phyloP scores from a whole-genome alignment of 225 moss, liverwort and hornwort genomes.

The Pleurozium schreberi region DNA sequence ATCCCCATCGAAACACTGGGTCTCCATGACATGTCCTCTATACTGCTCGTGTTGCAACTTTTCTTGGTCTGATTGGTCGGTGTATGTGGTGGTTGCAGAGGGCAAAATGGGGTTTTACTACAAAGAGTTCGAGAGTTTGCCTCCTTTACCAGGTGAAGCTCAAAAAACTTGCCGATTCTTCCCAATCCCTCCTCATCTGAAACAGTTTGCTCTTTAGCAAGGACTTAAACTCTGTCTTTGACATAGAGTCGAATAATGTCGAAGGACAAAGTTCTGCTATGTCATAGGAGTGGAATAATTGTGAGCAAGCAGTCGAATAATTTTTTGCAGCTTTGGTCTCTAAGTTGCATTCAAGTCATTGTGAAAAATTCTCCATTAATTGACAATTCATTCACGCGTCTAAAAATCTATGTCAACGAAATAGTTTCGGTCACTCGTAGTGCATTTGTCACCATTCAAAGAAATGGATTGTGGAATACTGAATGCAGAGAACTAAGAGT shows the following conservation, averaged over 20 bases:
- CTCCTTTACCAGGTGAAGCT: constrained; percentile 69
- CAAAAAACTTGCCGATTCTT: background rate
- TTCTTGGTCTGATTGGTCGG: background rate
- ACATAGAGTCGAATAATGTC: too few relatives aligned
- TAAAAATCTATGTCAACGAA: background rate
- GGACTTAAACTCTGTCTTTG: background rate
- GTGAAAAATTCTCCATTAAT: background rate
- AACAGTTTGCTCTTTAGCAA: background rate
- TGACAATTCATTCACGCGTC: background rate
- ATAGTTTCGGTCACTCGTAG: background rate
- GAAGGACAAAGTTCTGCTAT: too few relatives aligned
- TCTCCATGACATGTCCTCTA: background rate
- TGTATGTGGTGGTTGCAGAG: constrained; percentile 21
- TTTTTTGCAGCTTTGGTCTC: background rate
- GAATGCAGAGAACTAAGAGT: background rate
- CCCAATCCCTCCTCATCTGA: background rate
- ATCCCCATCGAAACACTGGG: background rate
- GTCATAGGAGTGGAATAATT: too few relatives aligned
- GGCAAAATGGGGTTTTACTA: constrained; percentile 84
- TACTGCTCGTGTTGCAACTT: background rate
- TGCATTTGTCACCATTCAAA: background rate
- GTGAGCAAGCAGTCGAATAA: too few relatives aligned
- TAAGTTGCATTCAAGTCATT: background rate
- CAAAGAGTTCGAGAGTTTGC: constrained; percentile 77
- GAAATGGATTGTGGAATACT: background rate